phyloP scores from a whole-genome alignment of 192 early-diverging fungal species.

The Rhizophlyctis rosea region DNA sequence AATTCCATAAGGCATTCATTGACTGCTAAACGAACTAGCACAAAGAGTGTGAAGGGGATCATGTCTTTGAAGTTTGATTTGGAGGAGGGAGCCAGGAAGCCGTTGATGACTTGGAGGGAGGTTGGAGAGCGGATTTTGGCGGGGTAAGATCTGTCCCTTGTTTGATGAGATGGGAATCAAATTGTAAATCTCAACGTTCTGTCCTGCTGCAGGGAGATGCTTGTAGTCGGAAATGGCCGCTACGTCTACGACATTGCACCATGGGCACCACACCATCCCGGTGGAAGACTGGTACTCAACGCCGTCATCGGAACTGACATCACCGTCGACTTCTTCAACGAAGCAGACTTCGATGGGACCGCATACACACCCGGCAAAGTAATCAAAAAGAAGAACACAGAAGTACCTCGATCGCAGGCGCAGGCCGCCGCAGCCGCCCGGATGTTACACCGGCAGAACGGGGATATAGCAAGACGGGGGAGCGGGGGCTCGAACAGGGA shows the following conservation, averaged over 20 bases:
- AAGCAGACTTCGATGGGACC: slow-evolving; percentile 26
- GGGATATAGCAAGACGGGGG: no score
- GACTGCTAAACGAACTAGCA: neutral
- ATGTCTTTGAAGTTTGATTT: neutral
- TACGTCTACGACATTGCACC: slow-evolving; percentile 18
- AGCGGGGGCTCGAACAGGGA: no score
- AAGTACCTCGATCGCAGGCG: no score
- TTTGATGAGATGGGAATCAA: neutral
- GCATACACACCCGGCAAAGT: no score
- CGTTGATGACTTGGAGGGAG: slow-evolving; percentile 2
- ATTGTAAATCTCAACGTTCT: neutral
- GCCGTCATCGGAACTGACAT: slow-evolving; percentile 37
- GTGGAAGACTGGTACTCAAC: slow-evolving; percentile 29
- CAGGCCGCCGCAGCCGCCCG: no score
- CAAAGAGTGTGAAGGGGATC: neutral
- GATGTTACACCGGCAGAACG: no score
- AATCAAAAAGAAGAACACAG: no score
- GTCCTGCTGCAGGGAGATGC: no score
- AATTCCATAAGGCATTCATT: no score
- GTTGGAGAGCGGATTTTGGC: neutral
- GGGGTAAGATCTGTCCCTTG: no score
- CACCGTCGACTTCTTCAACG: slow-evolving; percentile 28
- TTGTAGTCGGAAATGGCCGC: slow-evolving; percentile 30
- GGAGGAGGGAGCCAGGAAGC: neutral
- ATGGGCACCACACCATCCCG: slow-evolving; percentile 28